These are phyloP conservation scores for Rozella allomycis DNA, from an alignment of 371 early-diverging fungal genomes.

Conservation along the genomic window DNA sequence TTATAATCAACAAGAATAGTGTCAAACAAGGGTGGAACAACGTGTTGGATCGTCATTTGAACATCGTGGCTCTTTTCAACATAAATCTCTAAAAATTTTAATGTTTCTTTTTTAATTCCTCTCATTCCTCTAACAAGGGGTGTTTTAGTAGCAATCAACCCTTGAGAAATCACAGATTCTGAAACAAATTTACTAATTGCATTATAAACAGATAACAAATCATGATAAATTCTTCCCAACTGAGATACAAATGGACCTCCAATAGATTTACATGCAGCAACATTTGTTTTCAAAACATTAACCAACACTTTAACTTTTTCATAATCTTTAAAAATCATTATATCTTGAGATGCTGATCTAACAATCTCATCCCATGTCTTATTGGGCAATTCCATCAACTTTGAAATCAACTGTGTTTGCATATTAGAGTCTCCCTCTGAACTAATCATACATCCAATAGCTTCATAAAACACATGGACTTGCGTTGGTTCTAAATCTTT, in stretches of 20 bases:
- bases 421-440: conserved; percentile 45
- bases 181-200: conserved; percentile 65
- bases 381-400: conserved; percentile 75
- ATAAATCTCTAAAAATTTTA: conserved; percentile 68
- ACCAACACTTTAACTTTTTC: conserved; percentile 62
- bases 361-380: conserved; percentile 56
- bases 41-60: conserved; percentile 38
- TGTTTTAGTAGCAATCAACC: conserved; percentile 62
- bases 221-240: conserved; percentile 61
- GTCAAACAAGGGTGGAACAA: conserved; percentile 78
- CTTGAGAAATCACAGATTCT: conserved; percentile 45
- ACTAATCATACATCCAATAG: conserved; percentile 83
- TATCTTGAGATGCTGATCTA: conserved; percentile 40
- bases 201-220: conserved; percentile 68
- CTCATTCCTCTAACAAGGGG: conserved; percentile 74
- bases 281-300: conserved; percentile 85
- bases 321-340: conserved; percentile 45
- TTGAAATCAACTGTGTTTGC: conserved; percentile 55
- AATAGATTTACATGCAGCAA: conserved; percentile 64
- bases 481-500: conserved; percentile 71
- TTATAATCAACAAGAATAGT: conserved; percentile 71
- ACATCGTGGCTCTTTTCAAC: conserved; percentile 57
- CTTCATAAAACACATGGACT: conserved; percentile 88
- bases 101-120: conserved; percentile 80
- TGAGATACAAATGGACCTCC: conserved; percentile 68